phyloP scores from a whole-genome alignment of 257 asterid species.

The Henckelia pumila region DNA sequence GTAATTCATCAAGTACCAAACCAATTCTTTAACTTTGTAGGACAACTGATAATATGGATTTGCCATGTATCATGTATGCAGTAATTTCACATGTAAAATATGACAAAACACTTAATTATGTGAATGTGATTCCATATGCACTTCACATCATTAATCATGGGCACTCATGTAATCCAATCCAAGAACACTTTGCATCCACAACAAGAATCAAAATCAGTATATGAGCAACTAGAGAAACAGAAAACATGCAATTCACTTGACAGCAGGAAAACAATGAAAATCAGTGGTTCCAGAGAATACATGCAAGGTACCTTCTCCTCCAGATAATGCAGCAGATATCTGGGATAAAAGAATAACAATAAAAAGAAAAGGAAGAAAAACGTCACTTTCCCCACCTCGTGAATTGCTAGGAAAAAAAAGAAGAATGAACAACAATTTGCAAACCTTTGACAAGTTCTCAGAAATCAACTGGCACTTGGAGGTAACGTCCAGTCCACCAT shows the following conservation, averaged over 20 bases:
- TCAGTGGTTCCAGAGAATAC: neutral
- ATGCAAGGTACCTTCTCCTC: conserved; percentile 38
- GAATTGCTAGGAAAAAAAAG: conserved; percentile 15
- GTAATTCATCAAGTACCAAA: neutral
- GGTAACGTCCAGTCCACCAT: conserved; percentile 47
- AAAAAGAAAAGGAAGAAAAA: conserved; percentile 9
- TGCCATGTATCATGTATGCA: neutral
- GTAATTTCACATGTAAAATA: conserved; percentile 5
- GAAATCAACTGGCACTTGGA: conserved; percentile 63
- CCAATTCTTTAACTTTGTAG: neutral
- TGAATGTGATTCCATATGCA: neutral
- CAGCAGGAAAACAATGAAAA: neutral
- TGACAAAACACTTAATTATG: neutral
- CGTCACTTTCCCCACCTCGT: conserved; percentile 12
- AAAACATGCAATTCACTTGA: conserved; percentile 14
- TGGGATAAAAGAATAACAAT: conserved; percentile 30
- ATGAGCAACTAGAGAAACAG: conserved; percentile 1
- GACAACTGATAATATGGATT: neutral
- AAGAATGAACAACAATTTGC: conserved; percentile 17
- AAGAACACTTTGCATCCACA: neutral
- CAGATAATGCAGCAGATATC: conserved; percentile 48
- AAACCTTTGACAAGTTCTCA: conserved; percentile 61
- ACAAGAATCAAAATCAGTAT: neutral
- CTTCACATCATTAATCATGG: neutral
- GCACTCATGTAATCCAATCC: neutral